Evolutionary conservation across 2,329 filamentous ascomycete genomes (phyloP).

Genomic region (Colletotrichum tanaceti): DNA sequence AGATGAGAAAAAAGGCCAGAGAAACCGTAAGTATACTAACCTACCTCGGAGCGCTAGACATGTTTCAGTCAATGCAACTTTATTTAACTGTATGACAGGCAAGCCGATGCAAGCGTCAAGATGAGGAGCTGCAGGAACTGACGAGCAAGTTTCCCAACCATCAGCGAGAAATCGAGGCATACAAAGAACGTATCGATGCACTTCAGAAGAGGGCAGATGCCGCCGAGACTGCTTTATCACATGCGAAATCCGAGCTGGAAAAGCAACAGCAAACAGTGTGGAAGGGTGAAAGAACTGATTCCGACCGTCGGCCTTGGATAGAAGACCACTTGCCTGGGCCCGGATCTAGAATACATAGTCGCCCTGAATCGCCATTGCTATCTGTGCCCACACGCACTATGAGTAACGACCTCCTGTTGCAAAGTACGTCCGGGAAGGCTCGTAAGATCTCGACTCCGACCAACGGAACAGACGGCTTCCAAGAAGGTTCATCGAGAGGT

Average conservation of each 20-base stretch:
- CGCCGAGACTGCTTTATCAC: slow-evolving; percentile 72
- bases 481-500: slow-evolving; percentile 54
- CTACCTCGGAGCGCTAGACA: not conserved
- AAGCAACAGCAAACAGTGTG: slow-evolving; percentile 61
- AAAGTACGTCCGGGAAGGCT: slow-evolving; percentile 47
- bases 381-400: slow-evolving; percentile 61
- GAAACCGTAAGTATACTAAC: slow-evolving; percentile 74
- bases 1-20: slow-evolving; percentile 88
- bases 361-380: slow-evolving; percentile 67
- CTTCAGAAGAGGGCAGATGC: slow-evolving; percentile 75
- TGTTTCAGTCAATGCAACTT: not conserved
- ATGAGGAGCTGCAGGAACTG: slow-evolving; percentile 84
- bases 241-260: slow-evolving; percentile 63
- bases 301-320: slow-evolving; percentile 62
- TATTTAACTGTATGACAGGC: slow-evolving; percentile 62
- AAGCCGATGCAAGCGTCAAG: slow-evolving; percentile 71
- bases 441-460: slow-evolving; percentile 63
- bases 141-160: slow-evolving; percentile 72
- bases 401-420: slow-evolving; percentile 61
- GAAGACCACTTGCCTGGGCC: slow-evolving; percentile 59
- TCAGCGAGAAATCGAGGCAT: slow-evolving; percentile 71
- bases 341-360: slow-evolving; percentile 59
- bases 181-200: slow-evolving; percentile 68
- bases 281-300: slow-evolving; percentile 54
- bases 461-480: slow-evolving; percentile 58